Evolutionary conservation across 148 eudicot genomes (phyloP).

Genomic region (Dysphania ambrosioides): DNA sequence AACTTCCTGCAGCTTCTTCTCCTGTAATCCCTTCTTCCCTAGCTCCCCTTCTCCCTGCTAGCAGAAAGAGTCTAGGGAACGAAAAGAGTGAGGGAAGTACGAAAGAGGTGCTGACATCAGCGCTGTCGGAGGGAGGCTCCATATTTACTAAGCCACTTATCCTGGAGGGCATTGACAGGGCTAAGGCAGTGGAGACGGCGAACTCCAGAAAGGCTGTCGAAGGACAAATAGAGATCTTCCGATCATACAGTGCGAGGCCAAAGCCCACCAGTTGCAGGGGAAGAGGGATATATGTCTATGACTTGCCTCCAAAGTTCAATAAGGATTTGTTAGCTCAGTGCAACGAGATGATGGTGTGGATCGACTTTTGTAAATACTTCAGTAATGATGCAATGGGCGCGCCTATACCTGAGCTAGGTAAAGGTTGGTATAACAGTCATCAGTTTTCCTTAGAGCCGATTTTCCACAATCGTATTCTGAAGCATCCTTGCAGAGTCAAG

Average conservation of each 20-base stretch:
- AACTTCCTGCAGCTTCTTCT: neutral
- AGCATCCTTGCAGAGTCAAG: conserved; percentile 75
- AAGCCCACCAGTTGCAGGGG: conserved; percentile 42
- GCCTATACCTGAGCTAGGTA: conserved; percentile 52
- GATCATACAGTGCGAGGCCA: conserved; percentile 44
- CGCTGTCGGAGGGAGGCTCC: neutral
- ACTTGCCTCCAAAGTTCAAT: conserved; percentile 72
- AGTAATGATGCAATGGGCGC: conserved; percentile 57
- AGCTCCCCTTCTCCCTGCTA: neutral
- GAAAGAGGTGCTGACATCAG: neutral
- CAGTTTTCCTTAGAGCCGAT: conserved; percentile 72
- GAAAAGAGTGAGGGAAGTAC: neutral
- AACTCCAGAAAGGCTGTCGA: conserved; percentile 37
- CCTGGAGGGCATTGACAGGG: conserved; percentile 9
- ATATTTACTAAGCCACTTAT: neutral
- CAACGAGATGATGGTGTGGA: conserved; percentile 48
- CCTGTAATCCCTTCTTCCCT: neutral
- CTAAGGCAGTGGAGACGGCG: conserved; percentile 33
- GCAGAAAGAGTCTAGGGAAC: neutral
- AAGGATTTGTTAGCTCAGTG: conserved; percentile 55
- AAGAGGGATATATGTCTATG: conserved; percentile 67
- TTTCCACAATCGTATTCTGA: conserved; percentile 57
- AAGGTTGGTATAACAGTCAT: conserved; percentile 76
- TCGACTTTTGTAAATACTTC: conserved; percentile 52
- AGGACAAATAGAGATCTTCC: conserved; percentile 40